Evolutionary conservation across 371 early-diverging fungal species (phyloP).

Genomic region (Capillidium heterosporum): DNA sequence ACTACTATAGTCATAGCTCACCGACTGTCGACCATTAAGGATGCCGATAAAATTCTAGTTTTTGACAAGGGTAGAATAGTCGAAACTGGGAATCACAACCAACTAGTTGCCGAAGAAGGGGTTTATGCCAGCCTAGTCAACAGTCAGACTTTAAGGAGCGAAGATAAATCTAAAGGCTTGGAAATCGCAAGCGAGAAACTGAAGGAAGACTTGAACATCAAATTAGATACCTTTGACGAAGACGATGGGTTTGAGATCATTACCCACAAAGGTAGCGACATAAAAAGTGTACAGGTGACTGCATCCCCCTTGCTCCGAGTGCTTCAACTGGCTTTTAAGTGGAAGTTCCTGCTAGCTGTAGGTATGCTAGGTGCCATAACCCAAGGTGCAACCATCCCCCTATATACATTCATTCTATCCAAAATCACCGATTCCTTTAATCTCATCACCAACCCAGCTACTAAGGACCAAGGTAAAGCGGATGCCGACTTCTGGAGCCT

Average conservation of each 20-base stretch:
- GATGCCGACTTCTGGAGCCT: conserved; percentile 30
- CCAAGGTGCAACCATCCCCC: neutral
- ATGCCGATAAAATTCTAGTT: conserved; percentile 71
- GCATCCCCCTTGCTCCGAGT: neutral
- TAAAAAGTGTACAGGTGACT: neutral
- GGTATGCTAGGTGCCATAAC: neutral
- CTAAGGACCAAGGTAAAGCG: neutral
- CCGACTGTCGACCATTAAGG: conserved; percentile 54
- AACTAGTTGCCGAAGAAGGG: conserved; percentile 26
- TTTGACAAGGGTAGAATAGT: conserved; percentile 47
- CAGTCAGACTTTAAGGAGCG: conserved; percentile 33
- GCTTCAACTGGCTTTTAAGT: neutral
- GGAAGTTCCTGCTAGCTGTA: neutral
- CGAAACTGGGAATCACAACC: conserved; percentile 55
- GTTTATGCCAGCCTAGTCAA: conserved; percentile 31
- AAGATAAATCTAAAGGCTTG: neutral
- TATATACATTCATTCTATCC: neutral
- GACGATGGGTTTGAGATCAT: neutral
- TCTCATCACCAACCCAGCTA: neutral
- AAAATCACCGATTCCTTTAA: conserved; percentile 5
- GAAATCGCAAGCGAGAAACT: conserved; percentile 3
- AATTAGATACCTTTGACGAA: neutral
- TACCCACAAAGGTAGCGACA: neutral
- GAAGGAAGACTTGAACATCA: neutral
- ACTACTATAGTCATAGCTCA: conserved; percentile 92